phyloP scores from a whole-genome alignment of 2,329 filamentous ascomycete species.

The Rutstroemia sp. region DNA sequence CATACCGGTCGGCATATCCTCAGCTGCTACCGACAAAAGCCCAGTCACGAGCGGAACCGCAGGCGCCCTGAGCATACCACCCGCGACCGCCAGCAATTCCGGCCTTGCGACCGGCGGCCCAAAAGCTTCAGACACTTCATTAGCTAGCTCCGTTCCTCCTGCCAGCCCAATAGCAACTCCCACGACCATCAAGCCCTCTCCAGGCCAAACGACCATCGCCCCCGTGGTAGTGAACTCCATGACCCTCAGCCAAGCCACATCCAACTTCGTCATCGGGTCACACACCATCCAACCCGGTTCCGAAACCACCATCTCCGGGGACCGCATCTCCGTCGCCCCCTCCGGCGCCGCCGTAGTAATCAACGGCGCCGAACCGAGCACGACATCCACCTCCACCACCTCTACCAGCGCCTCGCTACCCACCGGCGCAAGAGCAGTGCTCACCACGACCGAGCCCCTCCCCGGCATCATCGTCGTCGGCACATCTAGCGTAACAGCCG shows the following conservation, averaged over 20 bases:
- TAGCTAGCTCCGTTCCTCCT: background rate
- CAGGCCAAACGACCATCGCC: slow-evolving; percentile 6
- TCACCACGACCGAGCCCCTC: slow-evolving; percentile 1
- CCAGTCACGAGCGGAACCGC: background rate
- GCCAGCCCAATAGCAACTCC: background rate
- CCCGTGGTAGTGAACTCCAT: slow-evolving; percentile 19
- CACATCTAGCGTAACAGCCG: slow-evolving; percentile 17
- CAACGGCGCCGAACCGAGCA: slow-evolving; percentile 9
- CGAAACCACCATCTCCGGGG: slow-evolving; percentile 19
- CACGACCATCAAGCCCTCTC: slow-evolving; percentile 4
- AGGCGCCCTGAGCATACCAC: background rate
- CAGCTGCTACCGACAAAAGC: background rate
- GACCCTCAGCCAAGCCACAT: slow-evolving; percentile 16
- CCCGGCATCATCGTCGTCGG: slow-evolving; percentile 17
- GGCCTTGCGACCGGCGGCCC: background rate
- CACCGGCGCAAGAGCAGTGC: background rate
- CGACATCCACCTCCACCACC: slow-evolving; percentile 2
- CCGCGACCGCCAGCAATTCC: background rate
- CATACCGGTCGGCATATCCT: background rate
- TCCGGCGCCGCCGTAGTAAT: slow-evolving; percentile 17
- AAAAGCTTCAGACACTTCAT: background rate
- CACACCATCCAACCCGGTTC: slow-evolving; percentile 21
- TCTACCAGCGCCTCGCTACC: background rate
- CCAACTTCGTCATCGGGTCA: slow-evolving; percentile 18
- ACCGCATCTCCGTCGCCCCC: slow-evolving; percentile 19